Evolutionary conservation across 176 grass and related monocot genomes (phyloP), one percentile per base, ranked within the genome.

Genomic region (Carex kokanica): DNA sequence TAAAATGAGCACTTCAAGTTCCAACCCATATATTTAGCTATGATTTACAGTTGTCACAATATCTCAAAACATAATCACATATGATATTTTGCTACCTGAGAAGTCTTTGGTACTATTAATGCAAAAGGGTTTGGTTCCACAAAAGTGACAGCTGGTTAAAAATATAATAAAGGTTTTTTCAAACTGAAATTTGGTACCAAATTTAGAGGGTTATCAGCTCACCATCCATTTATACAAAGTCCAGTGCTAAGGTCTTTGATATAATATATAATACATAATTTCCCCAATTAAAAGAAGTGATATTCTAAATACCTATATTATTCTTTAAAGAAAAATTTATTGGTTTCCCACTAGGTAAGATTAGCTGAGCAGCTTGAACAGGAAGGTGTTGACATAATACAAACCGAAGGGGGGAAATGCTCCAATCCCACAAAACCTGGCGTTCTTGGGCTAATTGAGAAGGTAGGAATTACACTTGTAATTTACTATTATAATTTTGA

Each of bases 371-470:
- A 89, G 81, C 91, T 99, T 0, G 85, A 99, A 91, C 91, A 93
- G 77, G 96, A 98, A 86, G 93, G 91, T 5, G 93, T 84, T 9
- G 93, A 99, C 82, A 91, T 99, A 64, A 95, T 99, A 18, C 91
- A 98, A 83, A 95, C 93, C 13, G 96, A 98, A 87, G 96, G 96
- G 0, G 96, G 96, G 12, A 98, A 95, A 83, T 93, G 83, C 72
- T 91, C 93, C 27, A 93, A 69, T 41, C 96, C 93, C 1, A 89
- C 91, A 83, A 98, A 90, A 55, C 81, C 93, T 8, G 96, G 96
- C 12, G 84, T 95, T 15, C 93, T 90, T 78, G 96, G 96, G 38
- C 72, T 98, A 81, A 98, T 98, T 47, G 96, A 93, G 87, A 98
- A 98, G 88, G 96, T 91, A 88, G 56, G 15, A 2, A 1, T 74